These are phyloP conservation scores for Penicillium cataractarum DNA, from an alignment of 495 filamentous ascomycete species.

Conservation along the genomic window DNA sequence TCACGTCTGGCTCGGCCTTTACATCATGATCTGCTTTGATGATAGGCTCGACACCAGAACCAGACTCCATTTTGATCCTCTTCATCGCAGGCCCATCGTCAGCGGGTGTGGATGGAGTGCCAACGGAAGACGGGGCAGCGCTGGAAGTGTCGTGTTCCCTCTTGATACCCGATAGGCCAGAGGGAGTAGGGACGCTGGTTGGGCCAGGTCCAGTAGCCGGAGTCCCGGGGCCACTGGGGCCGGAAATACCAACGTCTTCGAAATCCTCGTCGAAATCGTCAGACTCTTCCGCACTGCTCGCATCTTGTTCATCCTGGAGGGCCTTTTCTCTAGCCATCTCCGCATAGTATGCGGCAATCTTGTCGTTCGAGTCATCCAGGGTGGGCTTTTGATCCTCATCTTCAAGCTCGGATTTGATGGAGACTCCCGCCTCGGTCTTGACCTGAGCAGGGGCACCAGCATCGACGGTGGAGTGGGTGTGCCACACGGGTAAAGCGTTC, in stretches of 20 bases:
- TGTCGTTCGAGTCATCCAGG: constrained; percentile 48
- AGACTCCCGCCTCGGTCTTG: constrained; percentile 42
- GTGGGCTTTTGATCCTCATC: constrained; percentile 61
- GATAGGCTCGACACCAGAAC: constrained; percentile 6
- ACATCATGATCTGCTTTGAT: constrained; percentile 38
- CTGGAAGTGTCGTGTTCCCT: constrained; percentile 48
- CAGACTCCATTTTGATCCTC: constrained; percentile 44
- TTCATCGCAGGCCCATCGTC: constrained; percentile 49
- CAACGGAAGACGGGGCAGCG: constrained; percentile 45
- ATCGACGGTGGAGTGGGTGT: constrained; percentile 80
- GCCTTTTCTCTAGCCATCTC: constrained; percentile 55
- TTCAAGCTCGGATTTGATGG: constrained; percentile 51
- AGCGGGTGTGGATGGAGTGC: constrained; percentile 44
- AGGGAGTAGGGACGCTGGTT: constrained; percentile 35
- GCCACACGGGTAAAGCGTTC: constrained; percentile 89
- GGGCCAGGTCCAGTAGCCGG: constrained; percentile 37
- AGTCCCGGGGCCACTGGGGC: constrained; percentile 41
- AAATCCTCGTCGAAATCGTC: constrained; percentile 55
- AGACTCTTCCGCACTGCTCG: constrained; percentile 50
- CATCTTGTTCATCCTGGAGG: constrained; percentile 49
- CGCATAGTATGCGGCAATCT: constrained; percentile 55
- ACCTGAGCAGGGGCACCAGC: constrained; percentile 21
- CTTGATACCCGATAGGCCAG: constrained; percentile 36
- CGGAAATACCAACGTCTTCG: constrained; percentile 52
- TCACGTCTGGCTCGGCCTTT: constrained; percentile 13